Evolutionary conservation across 2,329 filamentous ascomycete species (phyloP), one percentile per base, ranked within the genome.

Genomic region (Botrytis hyacinthi): DNA sequence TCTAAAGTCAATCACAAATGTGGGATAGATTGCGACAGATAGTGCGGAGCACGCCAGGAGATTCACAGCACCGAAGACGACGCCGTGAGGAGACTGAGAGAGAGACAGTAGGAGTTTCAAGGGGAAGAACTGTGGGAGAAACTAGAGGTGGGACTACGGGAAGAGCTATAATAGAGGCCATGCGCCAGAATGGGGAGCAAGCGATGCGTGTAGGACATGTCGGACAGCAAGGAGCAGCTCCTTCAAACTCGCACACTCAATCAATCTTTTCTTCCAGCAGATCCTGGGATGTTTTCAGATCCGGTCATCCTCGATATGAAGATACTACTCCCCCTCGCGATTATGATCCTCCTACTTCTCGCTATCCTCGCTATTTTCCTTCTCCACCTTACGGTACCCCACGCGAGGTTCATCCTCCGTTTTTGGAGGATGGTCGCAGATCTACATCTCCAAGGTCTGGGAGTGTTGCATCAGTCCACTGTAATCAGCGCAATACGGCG

Each of bases 381-480:
- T 10, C 10, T 51, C 48, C 48, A 26, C 10, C 3, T 51, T 51
- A 51, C 10, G 48, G 10, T 14, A 14, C 48, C 2, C 9, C 48
- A 1, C 12, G 3, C 10, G 48, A 51, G 22, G 10, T 1, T 26
- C n/a, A n/a, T 6, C 4, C 2, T 5, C 48, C n/a, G 22, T 14
- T 12, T 12, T 51, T 5, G 48, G 48, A 51, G 22, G 0, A 51
- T 51, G 4, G 9, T 51, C 48, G 48, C 22, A 51, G 22, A 14
- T 51, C 22, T 51, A 1, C 22, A 26, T n/a, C 10, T 51, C 14
- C 48, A n/a, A 51, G 48, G 10, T n/a, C 48, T 51, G 22, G 9
- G 22, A n/a, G 22, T 51, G 22, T 6, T 14, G 4, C 1, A n/a
- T 51, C 3, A 14, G 10, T 26, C 4, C 4, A 1, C 4, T 0